Evolutionary conservation across 441 rosid genomes (phyloP), one percentile per base, ranked within the genome.

Genomic region (Sinapis alba): DNA sequence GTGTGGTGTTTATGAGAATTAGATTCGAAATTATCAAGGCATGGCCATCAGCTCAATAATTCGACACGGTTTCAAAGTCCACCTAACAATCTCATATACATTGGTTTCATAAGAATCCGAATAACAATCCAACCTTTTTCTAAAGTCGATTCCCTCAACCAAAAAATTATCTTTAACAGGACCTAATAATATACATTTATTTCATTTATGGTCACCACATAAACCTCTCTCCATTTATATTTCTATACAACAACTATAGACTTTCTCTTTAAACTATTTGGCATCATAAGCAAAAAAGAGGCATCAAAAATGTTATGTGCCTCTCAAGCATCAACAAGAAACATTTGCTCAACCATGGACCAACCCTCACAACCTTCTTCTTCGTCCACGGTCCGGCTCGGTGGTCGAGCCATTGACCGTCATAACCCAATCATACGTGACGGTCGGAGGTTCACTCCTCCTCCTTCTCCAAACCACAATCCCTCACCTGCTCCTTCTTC

Each of bases 391-490:
- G 26, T 62, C 69, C 80, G 82, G 69, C 87, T 82, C 6, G 98
- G 99, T 43, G 93, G 97, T 79, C 84, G 89, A 65, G 79, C 89
- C 84, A 88, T 93, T 71, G 97, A 93, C 81, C 96, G 97, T 71
- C 95, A 95, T 83, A 95, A 95, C 45, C 99, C 98, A 21, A 90
- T 91, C 75, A 95, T 95, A 81, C 80, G 93, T 73, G 96, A 92
- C 65, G 79, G 84, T n/a, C 84, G 80, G 66, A 86, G 99, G 78
- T 72, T 81, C 60, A 80, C 92, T 71, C 85, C 83, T 79, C 51
- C 83, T 30, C 79, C 84, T 58, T 81, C 96, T 43, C 66, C 84
- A 15, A 79, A 83, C 62, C 90, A 88, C 32, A 83, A 88, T 63
- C 76, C 87, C 26, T 76, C 88, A 32, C 85, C 88, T 9, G 65